Evolutionary conservation across 2,329 filamentous ascomycete genomes (phyloP).

Genomic region (Xylariaceae sp.): DNA sequence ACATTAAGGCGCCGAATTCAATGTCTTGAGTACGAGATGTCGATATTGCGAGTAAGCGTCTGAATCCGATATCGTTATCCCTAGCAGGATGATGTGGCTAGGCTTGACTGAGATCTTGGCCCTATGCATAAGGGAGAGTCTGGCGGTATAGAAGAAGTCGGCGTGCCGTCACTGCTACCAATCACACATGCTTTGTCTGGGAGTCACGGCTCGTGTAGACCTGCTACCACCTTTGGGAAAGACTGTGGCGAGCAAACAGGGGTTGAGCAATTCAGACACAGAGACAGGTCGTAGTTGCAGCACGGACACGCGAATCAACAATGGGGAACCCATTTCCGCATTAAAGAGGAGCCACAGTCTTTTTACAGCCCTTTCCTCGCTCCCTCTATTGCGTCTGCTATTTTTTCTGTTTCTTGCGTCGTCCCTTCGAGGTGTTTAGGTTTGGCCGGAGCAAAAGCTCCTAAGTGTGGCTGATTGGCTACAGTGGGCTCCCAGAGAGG

Average conservation of each 20-base stretch:
- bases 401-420: constrained; percentile 19
- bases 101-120: constrained; percentile 19
- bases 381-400: constrained; percentile 10
- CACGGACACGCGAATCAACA: constrained; percentile 6
- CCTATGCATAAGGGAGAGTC: constrained; percentile 19
- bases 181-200: constrained; percentile 12
- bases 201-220: constrained; percentile 17
- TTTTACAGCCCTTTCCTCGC: constrained; percentile 12
- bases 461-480: constrained; percentile 24
- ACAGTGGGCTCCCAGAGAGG: constrained; percentile 13
- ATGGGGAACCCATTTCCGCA: constrained; percentile 5
- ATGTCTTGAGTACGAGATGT: constrained; percentile 28
- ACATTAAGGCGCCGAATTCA: constrained; percentile 46
- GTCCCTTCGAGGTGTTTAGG: constrained; percentile 13
- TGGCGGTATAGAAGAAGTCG: constrained; percentile 17
- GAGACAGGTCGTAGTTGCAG: constrained; percentile 9
- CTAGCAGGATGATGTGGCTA: constrained; percentile 25
- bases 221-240: constrained; percentile 15
- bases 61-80: constrained; percentile 20
- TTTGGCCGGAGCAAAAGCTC: constrained; percentile 27
- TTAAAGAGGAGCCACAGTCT: constrained; percentile 11
- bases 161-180: constrained; percentile 18
- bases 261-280: constrained; percentile 16
- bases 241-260: constrained; percentile 21
- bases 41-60: constrained; percentile 21